Percentiles rank a stretch among this genome's conserved stretches.
phyloP scores from a whole-genome alignment of 805 yeast genomes.

The Candida awuae region DNA sequence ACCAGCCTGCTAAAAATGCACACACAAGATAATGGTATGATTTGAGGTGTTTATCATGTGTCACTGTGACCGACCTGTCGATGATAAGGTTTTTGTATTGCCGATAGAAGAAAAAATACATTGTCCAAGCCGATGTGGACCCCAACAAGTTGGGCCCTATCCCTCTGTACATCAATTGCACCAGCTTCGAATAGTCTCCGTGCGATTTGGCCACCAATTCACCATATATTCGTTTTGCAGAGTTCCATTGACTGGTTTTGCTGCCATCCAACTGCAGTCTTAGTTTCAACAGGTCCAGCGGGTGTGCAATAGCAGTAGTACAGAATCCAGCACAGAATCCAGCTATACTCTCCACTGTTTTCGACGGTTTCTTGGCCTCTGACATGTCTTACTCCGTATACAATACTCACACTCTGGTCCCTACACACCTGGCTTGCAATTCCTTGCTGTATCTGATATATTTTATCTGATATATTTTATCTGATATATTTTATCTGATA shows the following conservation, averaged over 20 bases:
- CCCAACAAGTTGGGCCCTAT: conserved; percentile 74
- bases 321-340: conserved; percentile 77
- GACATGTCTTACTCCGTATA: too few species aligned
- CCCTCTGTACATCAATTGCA: conserved; percentile 80
- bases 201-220: too few species aligned
- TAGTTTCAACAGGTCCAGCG: conserved; percentile 78
- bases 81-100: conserved; percentile 37
- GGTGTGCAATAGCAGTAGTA: conserved; percentile 80
- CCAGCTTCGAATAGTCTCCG: too few species aligned
- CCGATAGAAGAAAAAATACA: conserved; percentile 74
- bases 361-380: conserved; percentile 4
- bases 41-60: conserved; percentile 24
- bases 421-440: too few species aligned
- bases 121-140: conserved; percentile 80
- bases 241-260: conserved; percentile 24
- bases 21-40: conserved; percentile 42
- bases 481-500: too few species aligned
- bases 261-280: conserved; percentile 60
- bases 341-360: conserved; percentile 32
- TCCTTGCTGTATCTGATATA: too few species aligned
- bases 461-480: too few species aligned
- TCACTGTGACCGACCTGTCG: conserved; percentile 5
- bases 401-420: too few species aligned
- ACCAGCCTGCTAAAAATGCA: conserved; percentile 64
- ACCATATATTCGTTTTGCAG: conserved; percentile 21